Evolutionary conservation across 805 yeast species (phyloP).

Genomic region (Blastobotrys parvus): DNA sequence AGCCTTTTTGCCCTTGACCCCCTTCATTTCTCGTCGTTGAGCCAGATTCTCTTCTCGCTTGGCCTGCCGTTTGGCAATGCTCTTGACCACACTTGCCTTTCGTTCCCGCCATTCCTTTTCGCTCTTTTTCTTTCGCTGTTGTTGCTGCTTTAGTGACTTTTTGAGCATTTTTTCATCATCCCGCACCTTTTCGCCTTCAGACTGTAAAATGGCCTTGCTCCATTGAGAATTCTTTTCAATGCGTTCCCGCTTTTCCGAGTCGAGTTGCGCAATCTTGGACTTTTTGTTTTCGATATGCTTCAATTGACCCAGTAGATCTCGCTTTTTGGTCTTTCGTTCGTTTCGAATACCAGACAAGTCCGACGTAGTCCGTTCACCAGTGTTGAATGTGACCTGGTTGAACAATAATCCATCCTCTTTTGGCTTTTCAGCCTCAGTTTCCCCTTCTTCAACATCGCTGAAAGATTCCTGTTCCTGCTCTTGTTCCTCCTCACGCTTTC

Average conservation of each 20-base stretch:
- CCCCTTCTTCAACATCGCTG: conserved; percentile 33
- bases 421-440: conserved; percentile 25
- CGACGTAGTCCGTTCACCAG: conserved; percentile 71
- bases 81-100: conserved; percentile 66
- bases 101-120: conserved; percentile 92
- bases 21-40: conserved; percentile 78
- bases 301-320: conserved; percentile 79
- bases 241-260: conserved; percentile 50
- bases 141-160: conserved; percentile 78
- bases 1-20: conserved; percentile 59
- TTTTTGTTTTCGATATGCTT: conserved; percentile 67
- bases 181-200: conserved; percentile 79
- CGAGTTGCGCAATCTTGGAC: conserved; percentile 48
- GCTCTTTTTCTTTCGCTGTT: conserved; percentile 73
- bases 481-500: conserved; percentile 30
- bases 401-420: conserved; percentile 46
- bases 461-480: conserved; percentile 25
- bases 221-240: conserved; percentile 70
- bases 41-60: conserved; percentile 89
- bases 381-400: conserved; percentile 74
- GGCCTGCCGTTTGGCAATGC: conserved; percentile 65
- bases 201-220: conserved; percentile 74
- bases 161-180: conserved; percentile 85
- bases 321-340: conserved; percentile 60
- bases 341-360: conserved; percentile 50